Evolutionary conservation across 345 rosid species (phyloP), one percentile per base, ranked within the genome.

Genomic region (Ricinus communis): DNA sequence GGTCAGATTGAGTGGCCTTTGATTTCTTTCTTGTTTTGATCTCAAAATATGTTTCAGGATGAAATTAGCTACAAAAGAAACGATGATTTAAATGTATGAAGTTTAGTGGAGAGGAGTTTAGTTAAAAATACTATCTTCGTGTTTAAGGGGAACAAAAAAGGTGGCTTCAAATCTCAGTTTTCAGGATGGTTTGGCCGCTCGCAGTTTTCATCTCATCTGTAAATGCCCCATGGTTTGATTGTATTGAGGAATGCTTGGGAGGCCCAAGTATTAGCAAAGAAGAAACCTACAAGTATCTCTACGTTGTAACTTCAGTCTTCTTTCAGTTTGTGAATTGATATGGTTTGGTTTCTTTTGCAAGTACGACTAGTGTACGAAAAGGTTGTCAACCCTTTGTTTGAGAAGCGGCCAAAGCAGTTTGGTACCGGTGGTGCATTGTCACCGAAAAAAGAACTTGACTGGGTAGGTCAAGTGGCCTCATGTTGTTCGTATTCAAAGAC

Each of bases 401-500:
- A 91, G 83, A 93, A 87, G 78, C 80, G 98, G 27, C 88, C 93
- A 0, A 91, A 91, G 87, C 96, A 86, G 73, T 93, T 87, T 52
- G 96, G 98, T 12, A 93, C 91, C 1, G 93, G 93, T 14, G 97
- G 97, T 22, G 97, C 93, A 12, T 66, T 93, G 62, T 96, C 98
- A 2, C 96, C 98, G 0, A n/a, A 91, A 93, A 85, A 93, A 84
- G 87, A 93, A 89, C 71, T 76, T 93, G 70, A 78, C 85, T 3
- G 75, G 97, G 0, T 91, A 84, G 24, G 89, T 93, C 53, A 91
- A 87, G 81, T 90, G 87, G 85, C 96, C 98, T 0, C 86, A 91
- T 65, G 66, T 82, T 2, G 89, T 89, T 74, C 84, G 86, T 14
- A 89, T 89, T 64, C 96, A 91, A 65, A 89, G 97, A 83, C 86